phyloP scores from a whole-genome alignment of 345 rosid species.

The Linum usitatissimum region DNA sequence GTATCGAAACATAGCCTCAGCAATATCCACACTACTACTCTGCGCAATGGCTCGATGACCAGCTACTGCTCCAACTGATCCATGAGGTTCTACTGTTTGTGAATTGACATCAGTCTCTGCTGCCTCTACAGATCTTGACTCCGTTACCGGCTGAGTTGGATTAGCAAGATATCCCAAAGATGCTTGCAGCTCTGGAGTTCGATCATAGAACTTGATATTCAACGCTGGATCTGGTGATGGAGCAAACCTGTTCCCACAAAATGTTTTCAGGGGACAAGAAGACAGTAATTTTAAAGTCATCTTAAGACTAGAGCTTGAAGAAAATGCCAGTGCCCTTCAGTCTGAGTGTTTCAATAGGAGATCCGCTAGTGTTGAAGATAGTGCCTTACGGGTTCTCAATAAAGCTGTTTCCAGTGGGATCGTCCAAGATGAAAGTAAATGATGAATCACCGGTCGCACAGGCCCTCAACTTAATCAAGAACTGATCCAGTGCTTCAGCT shows the following conservation, averaged over 20 bases:
- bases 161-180: conserved; percentile 59
- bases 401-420: conserved; percentile 94
- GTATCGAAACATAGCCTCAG: conserved; percentile 68
- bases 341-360: not conserved
- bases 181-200: conserved; percentile 80
- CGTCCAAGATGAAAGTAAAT: conserved; percentile 75
- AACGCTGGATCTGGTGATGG: conserved; percentile 79
- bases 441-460: conserved; percentile 56
- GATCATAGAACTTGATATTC: conserved; percentile 66
- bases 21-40: conserved; percentile 65
- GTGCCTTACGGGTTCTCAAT: conserved; percentile 80
- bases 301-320: no score
- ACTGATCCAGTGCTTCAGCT: conserved; percentile 81
- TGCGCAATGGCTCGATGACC: conserved; percentile 89
- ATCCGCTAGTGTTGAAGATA: not conserved
- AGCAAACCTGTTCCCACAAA: conserved; percentile 39
- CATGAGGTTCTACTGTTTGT: conserved; percentile 40
- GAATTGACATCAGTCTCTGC: conserved; percentile 22
- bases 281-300: no score
- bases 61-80: conserved; percentile 72
- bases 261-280: not conserved
- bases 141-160: conserved; percentile 31
- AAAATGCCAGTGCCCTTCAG: no score
- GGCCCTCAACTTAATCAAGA: conserved; percentile 66
- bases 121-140: conserved; percentile 23